These are phyloP conservation scores for Fusarium sambucinum DNA, from an alignment of 2,329 filamentous ascomycete species.

Conservation along the genomic window DNA sequence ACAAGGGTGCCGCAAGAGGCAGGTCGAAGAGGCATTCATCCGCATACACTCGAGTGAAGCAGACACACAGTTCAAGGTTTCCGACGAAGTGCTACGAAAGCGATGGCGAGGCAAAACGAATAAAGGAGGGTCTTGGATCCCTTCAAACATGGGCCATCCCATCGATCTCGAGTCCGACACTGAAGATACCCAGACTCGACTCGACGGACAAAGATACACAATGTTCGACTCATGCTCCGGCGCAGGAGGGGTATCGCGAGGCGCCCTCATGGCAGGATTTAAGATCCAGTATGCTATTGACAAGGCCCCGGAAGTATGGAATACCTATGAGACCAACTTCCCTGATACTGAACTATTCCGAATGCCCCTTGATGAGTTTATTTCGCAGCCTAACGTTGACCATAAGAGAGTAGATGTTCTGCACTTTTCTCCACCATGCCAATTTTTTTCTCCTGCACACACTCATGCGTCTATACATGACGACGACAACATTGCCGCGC, in stretches of 20 bases:
- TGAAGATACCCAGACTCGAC: constrained; percentile 4
- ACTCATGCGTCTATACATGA: constrained; percentile 76
- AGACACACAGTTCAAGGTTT: constrained; percentile 47
- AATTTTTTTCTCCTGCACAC: constrained; percentile 79
- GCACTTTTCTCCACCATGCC: constrained; percentile 83
- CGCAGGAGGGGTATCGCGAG: constrained; percentile 76
- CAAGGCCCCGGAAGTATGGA: constrained; percentile 65
- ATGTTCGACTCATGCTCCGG: constrained; percentile 80
- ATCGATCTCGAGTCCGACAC: constrained; percentile 45
- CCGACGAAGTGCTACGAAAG: constrained; percentile 51
- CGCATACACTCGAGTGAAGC: constrained; percentile 52
- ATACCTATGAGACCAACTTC: constrained; percentile 72
- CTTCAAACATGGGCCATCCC: constrained; percentile 3
- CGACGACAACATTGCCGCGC: constrained; percentile 73
- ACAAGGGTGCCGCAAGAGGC: constrained; percentile 40
- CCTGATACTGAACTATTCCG: constrained; percentile 61
- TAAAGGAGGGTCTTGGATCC: constrained; percentile 52
- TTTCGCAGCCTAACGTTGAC: constrained; percentile 49
- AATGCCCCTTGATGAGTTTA: constrained; percentile 63
- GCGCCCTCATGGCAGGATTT: constrained; percentile 70
- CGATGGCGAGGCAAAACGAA: constrained; percentile 49
- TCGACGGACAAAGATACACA: constrained; percentile 66
- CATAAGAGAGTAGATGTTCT: constrained; percentile 71
- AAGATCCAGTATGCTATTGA: constrained; percentile 74
- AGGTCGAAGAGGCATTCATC: constrained; percentile 54